Percentiles rank a stretch among this genome's conserved stretches.
Evolutionary conservation across 179 eudicot species (phyloP).

Genomic region (Vitellaria paradoxa): DNA sequence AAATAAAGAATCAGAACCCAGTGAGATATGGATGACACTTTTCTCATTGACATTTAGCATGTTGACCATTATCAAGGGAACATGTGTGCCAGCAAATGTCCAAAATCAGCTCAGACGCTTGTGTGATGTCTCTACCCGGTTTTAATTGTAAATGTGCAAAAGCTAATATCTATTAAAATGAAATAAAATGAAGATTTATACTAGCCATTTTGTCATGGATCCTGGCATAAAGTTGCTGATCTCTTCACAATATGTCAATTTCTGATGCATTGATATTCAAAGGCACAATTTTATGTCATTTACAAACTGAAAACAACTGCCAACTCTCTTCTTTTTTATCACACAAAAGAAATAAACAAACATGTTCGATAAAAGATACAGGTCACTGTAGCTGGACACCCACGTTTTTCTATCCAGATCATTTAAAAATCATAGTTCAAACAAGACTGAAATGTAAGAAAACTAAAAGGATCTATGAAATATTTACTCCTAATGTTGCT

Average conservation of each 20-base stretch:
- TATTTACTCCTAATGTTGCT: slow-evolving; percentile 64
- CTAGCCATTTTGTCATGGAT: neutral
- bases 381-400: neutral
- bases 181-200: neutral
- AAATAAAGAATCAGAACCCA: neutral
- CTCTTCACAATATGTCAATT: neutral
- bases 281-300: neutral
- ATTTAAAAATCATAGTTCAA: neutral
- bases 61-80: too few relatives aligned
- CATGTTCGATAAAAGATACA: neutral
- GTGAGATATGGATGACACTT: neutral
- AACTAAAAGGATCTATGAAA: neutral
- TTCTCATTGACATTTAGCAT: too few relatives aligned
- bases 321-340: neutral
- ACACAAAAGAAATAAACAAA: neutral
- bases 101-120: slow-evolving; percentile 5
- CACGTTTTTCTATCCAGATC: neutral
- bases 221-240: neutral
- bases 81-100: neutral
- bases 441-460: too few relatives aligned
- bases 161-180: neutral
- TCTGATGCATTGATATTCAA: neutral
- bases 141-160: neutral
- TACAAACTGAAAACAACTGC: slow-evolving; percentile 4
- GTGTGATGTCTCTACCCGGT: neutral